Percentiles rank a stretch among this genome's conserved stretches.
These are phyloP conservation scores for Podila epigama DNA, from an alignment of 192 early-diverging fungal genomes.

Conservation along the genomic window DNA sequence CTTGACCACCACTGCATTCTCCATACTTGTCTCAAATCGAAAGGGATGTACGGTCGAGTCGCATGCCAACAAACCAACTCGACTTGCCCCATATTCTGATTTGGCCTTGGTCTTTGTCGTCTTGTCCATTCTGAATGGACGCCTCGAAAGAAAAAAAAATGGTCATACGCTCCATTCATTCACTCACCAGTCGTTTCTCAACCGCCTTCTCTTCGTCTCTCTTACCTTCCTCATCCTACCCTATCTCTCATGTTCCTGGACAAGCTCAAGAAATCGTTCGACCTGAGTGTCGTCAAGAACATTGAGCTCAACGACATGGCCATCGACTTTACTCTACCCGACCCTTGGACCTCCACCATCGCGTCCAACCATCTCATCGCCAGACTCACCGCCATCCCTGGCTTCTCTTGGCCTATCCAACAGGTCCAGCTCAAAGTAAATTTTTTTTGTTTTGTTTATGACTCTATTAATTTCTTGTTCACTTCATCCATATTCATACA, in stretches of 20 bases:
- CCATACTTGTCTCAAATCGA: no score
- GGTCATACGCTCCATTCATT: neutral
- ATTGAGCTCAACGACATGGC: conserved; percentile 35
- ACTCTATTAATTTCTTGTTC: no score
- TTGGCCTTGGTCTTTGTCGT: no score
- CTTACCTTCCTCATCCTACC: neutral
- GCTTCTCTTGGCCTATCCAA: conserved; percentile 42
- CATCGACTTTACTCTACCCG: conserved; percentile 33
- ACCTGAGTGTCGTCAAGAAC: conserved; percentile 28
- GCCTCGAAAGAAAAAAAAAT: neutral
- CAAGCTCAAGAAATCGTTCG: conserved; percentile 14
- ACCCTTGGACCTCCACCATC: conserved; percentile 20
- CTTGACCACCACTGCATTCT: no score
- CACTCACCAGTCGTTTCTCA: no score
- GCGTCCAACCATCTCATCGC: conserved; percentile 28
- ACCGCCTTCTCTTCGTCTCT: neutral
- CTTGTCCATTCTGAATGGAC: no score
- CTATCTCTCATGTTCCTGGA: conserved; percentile 4
- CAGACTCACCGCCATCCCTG: conserved; percentile 23
- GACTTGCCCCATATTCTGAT: no score
- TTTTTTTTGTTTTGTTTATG: neutral
- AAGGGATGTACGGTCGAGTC: no score
- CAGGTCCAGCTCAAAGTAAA: conserved; percentile 32
- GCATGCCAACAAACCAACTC: no score
- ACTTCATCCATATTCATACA: no score